Percentiles rank a stretch among this genome's conserved stretches.
phyloP scores from a whole-genome alignment of 768 basidiomycete species.

The Phylloporus arenicola region DNA sequence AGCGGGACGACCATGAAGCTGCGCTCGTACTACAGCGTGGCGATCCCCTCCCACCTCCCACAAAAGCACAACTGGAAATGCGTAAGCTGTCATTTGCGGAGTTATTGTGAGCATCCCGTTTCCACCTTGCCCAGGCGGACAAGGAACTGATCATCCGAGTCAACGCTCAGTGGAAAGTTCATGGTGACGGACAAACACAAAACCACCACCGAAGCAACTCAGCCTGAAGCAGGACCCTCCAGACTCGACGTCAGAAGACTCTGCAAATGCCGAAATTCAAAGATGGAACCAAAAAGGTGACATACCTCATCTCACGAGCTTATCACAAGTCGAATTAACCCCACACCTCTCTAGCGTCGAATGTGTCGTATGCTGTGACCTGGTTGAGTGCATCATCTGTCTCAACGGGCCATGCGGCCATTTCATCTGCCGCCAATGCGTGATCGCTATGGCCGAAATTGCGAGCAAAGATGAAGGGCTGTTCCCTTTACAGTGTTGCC shows the following conservation, averaged over 20 bases:
- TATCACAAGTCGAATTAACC: neutral
- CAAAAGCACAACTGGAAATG: conserved; percentile 19
- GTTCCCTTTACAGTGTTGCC: conserved; percentile 49
- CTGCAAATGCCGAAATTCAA: neutral
- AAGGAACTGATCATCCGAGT: neutral
- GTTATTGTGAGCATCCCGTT: conserved; percentile 5
- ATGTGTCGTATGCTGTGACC: conserved; percentile 42
- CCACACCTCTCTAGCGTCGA: conserved; percentile 13
- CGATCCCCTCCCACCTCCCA: conserved; percentile 14
- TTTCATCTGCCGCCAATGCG: conserved; percentile 43
- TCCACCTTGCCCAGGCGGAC: no score
- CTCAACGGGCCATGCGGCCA: conserved; percentile 43
- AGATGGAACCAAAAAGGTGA: neutral
- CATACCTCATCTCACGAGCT: neutral
- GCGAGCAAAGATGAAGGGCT: conserved; percentile 46
- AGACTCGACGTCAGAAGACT: neutral
- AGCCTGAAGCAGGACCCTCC: neutral
- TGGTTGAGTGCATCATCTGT: conserved; percentile 10
- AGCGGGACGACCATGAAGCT: conserved; percentile 13
- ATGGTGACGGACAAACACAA: conserved; percentile 3
- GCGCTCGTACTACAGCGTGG: conserved; percentile 34
- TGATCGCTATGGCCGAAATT: conserved; percentile 36
- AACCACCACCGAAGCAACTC: neutral
- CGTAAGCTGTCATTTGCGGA: conserved; percentile 8
- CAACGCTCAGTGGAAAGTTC: conserved; percentile 7